Evolutionary conservation across 306 rosid species (phyloP), one percentile per base, ranked within the genome.

Genomic region (Pterocarpus macrocarpus): DNA sequence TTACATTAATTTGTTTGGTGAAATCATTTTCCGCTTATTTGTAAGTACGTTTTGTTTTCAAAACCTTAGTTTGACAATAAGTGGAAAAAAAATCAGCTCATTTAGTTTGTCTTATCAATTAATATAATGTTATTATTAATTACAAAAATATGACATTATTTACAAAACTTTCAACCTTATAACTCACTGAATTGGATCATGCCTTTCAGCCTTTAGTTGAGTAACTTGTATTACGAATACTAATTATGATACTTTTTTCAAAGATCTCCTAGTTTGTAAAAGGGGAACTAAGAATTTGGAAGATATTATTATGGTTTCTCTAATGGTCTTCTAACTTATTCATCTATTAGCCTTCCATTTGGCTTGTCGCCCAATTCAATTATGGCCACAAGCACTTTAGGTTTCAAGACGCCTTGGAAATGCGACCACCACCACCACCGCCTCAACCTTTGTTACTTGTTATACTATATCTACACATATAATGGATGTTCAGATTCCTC

Each of bases 331-430:
- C 79, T 63, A 64, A 74, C 56, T 82, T 70, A 63, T 30, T 43
- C 55, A 49, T 69, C 61, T 28, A 43, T 39, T 53, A 50, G 35
- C 78, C 71, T 50, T 69, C 52, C 34, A 49, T 36, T 39, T 63
- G 74, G 62, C 81, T 49, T 76, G 82, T 50, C 56, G 2, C 14
- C 56, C n/a, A 50, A 50, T 50, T 2, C 79, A 83, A 83, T 77
- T 12, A 76, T 76, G 82, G 68, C 74, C 82, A 76, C 73, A 56
- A 76, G 82, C 78, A 69, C 65, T 59, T 82, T 50, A 81, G 68
- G 81, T 58, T 68, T 58, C 66, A 75, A 35, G 59, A 62, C 58
- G 2, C 64, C 5, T 35, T 7, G 14, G n/a, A 79, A 79, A 33
- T 79, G 53, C n/a, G n/a, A n/a, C 64, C 65, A 44, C 35, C 64